Evolutionary conservation across 495 filamentous ascomycete species (phyloP), one percentile per base, ranked within the genome.

Genomic region (Penicillium lividum): DNA sequence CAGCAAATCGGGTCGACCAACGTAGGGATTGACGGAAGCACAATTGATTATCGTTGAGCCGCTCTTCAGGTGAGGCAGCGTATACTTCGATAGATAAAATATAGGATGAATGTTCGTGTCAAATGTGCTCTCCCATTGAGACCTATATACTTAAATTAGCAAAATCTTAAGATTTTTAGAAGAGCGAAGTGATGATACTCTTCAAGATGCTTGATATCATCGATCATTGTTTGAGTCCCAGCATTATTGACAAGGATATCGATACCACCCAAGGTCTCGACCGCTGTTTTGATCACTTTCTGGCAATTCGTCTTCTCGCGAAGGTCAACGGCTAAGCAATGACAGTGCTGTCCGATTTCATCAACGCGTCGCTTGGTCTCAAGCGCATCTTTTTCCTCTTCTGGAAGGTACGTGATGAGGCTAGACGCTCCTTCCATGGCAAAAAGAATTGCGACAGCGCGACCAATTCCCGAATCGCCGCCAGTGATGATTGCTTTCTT

Each of bases 181-280:
- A 25, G 9, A 27, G 27, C 10, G 16, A 4, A 42, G 11, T 10
- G 3, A 34, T 70, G 83, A 67, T 71, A 87, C 87, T 93, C 91
- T 60, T 84, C 74, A 15, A 94, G 68, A 43, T 90, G 86, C 33
- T 77, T 77, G 64, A 93, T 93, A 59, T 88, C 82, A n/a, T 85
- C 69, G 36, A 85, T 73, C 82, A 89, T 87, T 73, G 87, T 87
- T 72, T 93, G 90, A 54, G 80, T 88, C 4, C 86, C 89, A 27
- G 88, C 88, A 64, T 96, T 94, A 71, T 94, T 91, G 54, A 93
- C 86, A 18, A 94, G 69, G 33, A 93, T 89, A 67, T 93, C 84
- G 55, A 95, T 84, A 0, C 79, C 77, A 8, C 87, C 84, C 72
- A 94, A 77, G n/a, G 72, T 67, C 62, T 83, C 60, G 22, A 90